Conservation (phyloP, 208 protist species). For the Lotmaria passim region DNA sequence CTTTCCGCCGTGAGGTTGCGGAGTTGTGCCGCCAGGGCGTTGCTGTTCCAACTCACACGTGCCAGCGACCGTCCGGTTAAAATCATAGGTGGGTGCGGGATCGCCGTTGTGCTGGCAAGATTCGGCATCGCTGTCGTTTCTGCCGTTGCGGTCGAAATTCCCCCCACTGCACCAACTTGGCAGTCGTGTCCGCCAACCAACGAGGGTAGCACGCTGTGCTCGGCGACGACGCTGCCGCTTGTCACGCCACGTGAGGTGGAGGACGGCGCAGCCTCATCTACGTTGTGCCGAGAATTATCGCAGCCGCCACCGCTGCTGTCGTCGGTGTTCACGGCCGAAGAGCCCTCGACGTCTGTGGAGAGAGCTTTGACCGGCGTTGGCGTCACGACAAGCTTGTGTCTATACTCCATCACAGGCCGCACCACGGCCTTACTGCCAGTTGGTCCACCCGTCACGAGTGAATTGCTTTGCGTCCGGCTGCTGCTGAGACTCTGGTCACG, state of each 20-base stretch:
- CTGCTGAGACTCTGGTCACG: no score
- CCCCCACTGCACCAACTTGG: background rate
- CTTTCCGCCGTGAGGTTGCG: background rate
- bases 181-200: background rate
- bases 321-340: no score
- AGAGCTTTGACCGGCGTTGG: no score
- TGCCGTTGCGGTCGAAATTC: background rate
- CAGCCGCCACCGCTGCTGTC: background rate
- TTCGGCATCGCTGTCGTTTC: no score
- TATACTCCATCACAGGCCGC: no score
- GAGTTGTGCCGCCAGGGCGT: background rate
- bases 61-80: constrained; percentile 4
- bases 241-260: background rate
- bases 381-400: no score
- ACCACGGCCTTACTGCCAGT: no score
- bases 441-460: no score
- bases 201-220: background rate
- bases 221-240: background rate
- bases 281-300: background rate
- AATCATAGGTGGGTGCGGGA: constrained; percentile 19
- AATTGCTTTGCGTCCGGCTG: no score
- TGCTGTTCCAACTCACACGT: constrained; percentile 4
- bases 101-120: constrained; percentile 3
- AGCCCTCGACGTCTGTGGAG: no score
- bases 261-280: background rate